Evolutionary conservation across 345 rosid genomes (phyloP).

Genomic region (Salix brachista): DNA sequence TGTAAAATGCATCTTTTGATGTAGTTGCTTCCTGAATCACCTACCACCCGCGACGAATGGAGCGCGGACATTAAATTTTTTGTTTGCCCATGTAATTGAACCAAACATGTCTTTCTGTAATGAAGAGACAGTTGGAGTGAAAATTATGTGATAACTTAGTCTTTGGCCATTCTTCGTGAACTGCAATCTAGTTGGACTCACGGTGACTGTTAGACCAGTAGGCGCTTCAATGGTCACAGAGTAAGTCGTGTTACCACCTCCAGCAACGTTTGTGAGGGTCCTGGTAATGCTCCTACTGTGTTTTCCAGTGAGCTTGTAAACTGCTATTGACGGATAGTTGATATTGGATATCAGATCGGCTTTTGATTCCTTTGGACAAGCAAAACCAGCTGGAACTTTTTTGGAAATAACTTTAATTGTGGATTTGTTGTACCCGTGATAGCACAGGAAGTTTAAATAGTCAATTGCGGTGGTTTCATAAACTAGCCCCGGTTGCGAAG

Average conservation of each 20-base stretch:
- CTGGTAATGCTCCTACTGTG: slow-evolving; percentile 41
- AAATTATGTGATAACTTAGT: slow-evolving; percentile 42
- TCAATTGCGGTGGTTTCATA: slow-evolving; percentile 58
- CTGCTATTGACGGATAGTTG: slow-evolving; percentile 71
- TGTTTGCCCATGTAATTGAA: slow-evolving; percentile 57
- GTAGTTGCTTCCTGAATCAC: background rate
- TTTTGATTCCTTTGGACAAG: slow-evolving; percentile 47
- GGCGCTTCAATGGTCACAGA: background rate
- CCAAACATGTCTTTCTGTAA: slow-evolving; percentile 35
- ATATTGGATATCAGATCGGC: slow-evolving; percentile 48
- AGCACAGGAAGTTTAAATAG: slow-evolving; percentile 71
- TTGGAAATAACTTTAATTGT: slow-evolving; percentile 43
- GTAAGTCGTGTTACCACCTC: slow-evolving; percentile 45
- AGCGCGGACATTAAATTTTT: slow-evolving; percentile 44
- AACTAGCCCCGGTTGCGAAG: slow-evolving; percentile 69
- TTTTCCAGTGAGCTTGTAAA: slow-evolving; percentile 40
- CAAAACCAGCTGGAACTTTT: slow-evolving; percentile 38
- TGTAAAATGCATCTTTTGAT: background rate
- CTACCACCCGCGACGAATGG: slow-evolving; percentile 32
- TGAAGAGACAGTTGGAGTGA: slow-evolving; percentile 26
- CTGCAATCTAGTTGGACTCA: background rate
- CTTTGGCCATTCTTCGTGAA: slow-evolving; percentile 22
- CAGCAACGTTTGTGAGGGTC: slow-evolving; percentile 63
- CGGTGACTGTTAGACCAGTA: background rate
- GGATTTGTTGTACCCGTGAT: slow-evolving; percentile 44